Evolutionary conservation across 2,329 filamentous ascomycete species (phyloP).

Genomic region (Ceratocystis ficicola): DNA sequence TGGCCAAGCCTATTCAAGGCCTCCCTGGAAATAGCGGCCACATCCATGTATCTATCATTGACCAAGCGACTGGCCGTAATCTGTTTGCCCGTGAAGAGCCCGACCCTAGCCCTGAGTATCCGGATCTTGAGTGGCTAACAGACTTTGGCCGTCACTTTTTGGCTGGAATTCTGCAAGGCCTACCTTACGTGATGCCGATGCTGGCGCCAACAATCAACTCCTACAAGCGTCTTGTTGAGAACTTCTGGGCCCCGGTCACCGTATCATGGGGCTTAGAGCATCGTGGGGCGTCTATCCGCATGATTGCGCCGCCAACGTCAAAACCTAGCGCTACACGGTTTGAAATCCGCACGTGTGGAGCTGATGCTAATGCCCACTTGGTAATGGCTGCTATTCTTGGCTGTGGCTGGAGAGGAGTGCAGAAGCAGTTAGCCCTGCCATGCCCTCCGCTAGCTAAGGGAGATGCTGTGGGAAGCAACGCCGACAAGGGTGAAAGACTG

Average conservation of each 20-base stretch:
- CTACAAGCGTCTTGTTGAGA: constrained; percentile 95
- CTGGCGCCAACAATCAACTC: constrained; percentile 92
- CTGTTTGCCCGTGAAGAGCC: constrained; percentile 61
- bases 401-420: constrained; percentile 79
- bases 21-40: constrained; percentile 92
- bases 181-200: constrained; percentile 92
- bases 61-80: constrained; percentile 63
- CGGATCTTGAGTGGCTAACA: constrained; percentile 67
- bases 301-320: constrained; percentile 79
- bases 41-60: constrained; percentile 83
- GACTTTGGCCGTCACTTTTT: constrained; percentile 88
- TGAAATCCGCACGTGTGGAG: constrained; percentile 86
- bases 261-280: constrained; percentile 97
- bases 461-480: constrained; percentile 61
- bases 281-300: constrained; percentile 75
- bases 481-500: constrained; percentile 62
- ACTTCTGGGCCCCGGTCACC: constrained; percentile 97
- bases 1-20: constrained; percentile 90
- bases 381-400: constrained; percentile 79
- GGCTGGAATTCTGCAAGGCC: constrained; percentile 73
- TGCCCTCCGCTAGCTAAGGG: constrained; percentile 75
- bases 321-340: constrained; percentile 80
- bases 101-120: constrained; percentile 59
- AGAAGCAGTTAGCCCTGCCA: constrained; percentile 77
- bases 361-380: constrained; percentile 79